Base-by-base conservation (phyloP, 2,329 filamentous ascomycete genomes). In the Diaporthe humulicola region DNA sequence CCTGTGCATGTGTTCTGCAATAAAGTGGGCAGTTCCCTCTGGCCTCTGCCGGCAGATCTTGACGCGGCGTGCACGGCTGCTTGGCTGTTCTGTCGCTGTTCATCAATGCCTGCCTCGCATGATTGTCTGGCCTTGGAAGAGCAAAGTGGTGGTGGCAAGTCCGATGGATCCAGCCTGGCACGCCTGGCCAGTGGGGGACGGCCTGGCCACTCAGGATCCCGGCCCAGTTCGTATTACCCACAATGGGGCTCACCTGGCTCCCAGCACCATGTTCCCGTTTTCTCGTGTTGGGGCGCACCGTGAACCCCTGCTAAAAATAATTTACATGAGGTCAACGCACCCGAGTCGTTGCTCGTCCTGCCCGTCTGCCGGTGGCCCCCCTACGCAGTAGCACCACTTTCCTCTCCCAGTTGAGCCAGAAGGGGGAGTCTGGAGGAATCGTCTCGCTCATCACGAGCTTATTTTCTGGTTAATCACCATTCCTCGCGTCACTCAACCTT, bases 271-370 rank as follows among this genome's bases (percentile, higher is more conserved):
- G 74, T 67, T 74, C 73, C 74, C 69, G 54, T 57, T 74, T 74
- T 76, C 75, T 76, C 75, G 75, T 76, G 75, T 76, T 76, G 74
- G 45, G 67, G 48, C 17, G 36, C 25, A 60, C 40, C 58, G 56
- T 57, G 64, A 70, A 74, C 50, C 73, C 60, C 74, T 56, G 73
- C 70, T 76, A 76, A 76, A 76, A 76, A 76, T 76, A 74, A 74
- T 66, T 36, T 73, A 71, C 30, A 73, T 73, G 74, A 70, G 64
- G 36, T 75, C 64, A 67, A 73, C 71, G n/a, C 64, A 54, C 48
- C 64, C 57, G 74, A 70, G 52, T 58, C 36, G 58, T n/a, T 73
- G 60, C 57, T 52, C 22, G 9, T 48, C 25, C 19, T 22, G 28
- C 17, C 17, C 38, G 38, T 38, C 10, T 38, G 12, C 45, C 22